Percentiles rank a stretch among this genome's conserved stretches.
Evolutionary conservation across 2,329 filamentous ascomycete genomes (phyloP).

Genomic region (Ophiostoma perfectum): DNA sequence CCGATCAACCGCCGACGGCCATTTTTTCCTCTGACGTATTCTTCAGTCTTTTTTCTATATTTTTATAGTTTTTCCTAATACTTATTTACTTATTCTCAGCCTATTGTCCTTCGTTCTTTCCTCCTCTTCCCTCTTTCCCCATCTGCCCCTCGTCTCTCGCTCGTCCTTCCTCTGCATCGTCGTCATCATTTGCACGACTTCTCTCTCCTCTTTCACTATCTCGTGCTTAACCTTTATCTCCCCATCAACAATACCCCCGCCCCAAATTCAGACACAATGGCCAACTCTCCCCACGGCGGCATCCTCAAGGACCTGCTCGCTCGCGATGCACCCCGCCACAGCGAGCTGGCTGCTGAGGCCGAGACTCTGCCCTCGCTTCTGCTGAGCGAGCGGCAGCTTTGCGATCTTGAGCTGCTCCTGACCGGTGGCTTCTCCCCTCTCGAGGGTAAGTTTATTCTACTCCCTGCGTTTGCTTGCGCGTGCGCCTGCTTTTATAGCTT

Average conservation of each 20-base stretch:
- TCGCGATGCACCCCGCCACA: constrained; percentile 78
- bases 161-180: neutral
- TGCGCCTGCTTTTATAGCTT: no score
- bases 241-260: neutral
- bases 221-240: neutral
- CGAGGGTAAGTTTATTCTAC: constrained; percentile 53
- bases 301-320: constrained; percentile 96
- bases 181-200: constrained; percentile 5
- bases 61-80: constrained; percentile 3
- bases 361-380: constrained; percentile 79
- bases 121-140: constrained; percentile 11
- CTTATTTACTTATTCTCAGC: constrained; percentile 4
- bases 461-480: no score
- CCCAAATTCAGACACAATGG: constrained; percentile 44
- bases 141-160: constrained; percentile 12
- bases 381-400: constrained; percentile 89
- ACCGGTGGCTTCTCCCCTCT: constrained; percentile 97
- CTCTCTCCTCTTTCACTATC: neutral
- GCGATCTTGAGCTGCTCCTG: constrained; percentile 94
- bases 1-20: constrained; percentile 11
- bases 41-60: neutral
- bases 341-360: constrained; percentile 74
- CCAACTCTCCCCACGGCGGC: constrained; percentile 76
- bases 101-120: no score
- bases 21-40: constrained; percentile 7